Conservation (phyloP, 1,139 yeast genomes). For the Lodderomyces oxycetoniae region DNA sequence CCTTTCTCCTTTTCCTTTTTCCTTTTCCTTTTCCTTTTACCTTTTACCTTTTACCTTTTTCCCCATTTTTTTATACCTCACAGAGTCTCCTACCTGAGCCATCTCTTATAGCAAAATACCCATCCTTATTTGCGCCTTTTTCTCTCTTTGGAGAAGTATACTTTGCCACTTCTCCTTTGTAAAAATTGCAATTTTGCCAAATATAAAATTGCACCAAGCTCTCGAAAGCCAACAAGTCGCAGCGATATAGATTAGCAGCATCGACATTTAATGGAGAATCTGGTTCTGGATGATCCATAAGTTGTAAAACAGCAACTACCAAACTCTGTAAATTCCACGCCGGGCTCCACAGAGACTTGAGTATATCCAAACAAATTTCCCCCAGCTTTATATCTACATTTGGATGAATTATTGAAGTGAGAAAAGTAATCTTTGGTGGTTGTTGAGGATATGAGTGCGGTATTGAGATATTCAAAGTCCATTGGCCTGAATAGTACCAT, state of each 20-base stretch:
- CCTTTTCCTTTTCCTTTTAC: too few species aligned
- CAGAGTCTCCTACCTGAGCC: background rate
- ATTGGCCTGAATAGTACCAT: conserved; percentile 48
- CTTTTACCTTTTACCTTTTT: too few species aligned
- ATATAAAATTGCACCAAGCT: conserved; percentile 62
- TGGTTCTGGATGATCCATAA: conserved; percentile 76
- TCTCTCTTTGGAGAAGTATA: background rate
- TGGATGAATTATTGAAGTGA: conserved; percentile 63
- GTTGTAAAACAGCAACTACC: conserved; percentile 64
- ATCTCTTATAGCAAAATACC: background rate
- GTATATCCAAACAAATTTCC: conserved; percentile 79
- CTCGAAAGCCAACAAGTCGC: conserved; percentile 51
- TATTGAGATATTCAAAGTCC: conserved; percentile 52
- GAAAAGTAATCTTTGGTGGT: conserved; percentile 64
- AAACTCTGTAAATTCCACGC: conserved; percentile 77
- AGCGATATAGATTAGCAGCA: conserved; percentile 69
- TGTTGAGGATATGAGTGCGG: conserved; percentile 58
- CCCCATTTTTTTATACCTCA: too few species aligned
- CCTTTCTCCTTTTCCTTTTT: too few species aligned
- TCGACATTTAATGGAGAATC: conserved; percentile 84
- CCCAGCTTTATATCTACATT: conserved; percentile 68
- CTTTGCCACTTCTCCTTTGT: background rate
- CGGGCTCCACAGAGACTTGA: conserved; percentile 76
- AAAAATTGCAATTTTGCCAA: conserved; percentile 21
- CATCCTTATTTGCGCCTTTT: background rate